Evolutionary conservation across 768 basidiomycete species (phyloP).

Genomic region (Termitomyces sp.): DNA sequence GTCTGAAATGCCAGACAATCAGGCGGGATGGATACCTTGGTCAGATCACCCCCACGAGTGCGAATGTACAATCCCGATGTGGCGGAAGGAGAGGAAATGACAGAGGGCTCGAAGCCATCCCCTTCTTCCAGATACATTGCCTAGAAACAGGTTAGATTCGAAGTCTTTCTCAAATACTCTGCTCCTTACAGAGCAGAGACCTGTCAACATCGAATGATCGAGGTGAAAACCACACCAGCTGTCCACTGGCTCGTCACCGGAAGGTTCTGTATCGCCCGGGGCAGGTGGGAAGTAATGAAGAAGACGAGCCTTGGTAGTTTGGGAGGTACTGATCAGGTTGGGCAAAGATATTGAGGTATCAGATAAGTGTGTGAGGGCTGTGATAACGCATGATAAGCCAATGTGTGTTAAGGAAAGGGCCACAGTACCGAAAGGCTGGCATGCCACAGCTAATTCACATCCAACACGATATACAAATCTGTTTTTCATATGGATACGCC

Average conservation of each 20-base stretch:
- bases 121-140: constrained; percentile 76
- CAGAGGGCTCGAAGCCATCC: constrained; percentile 30
- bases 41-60: constrained; percentile 71
- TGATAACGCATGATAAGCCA: background rate
- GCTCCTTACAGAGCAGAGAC: constrained; percentile 73
- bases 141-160: constrained; percentile 17
- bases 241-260: constrained; percentile 66
- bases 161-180: background rate
- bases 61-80: constrained; percentile 88
- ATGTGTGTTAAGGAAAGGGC: background rate
- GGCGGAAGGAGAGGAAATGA: constrained; percentile 64
- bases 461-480: constrained; percentile 85
- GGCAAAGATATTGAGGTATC: constrained; percentile 68
- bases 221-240: constrained; percentile 95
- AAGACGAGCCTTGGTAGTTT: constrained; percentile 87
- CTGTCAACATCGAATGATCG: constrained; percentile 89
- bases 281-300: constrained; percentile 92
- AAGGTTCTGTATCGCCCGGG: constrained; percentile 26
- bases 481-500: background rate
- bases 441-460: constrained; percentile 75
- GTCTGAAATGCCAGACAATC: constrained; percentile 94
- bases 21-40: constrained; percentile 80
- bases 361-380: constrained; percentile 61
- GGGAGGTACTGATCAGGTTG: constrained; percentile 66
- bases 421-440: constrained; percentile 79